Percentiles rank a stretch among this genome's conserved stretches.
These are phyloP conservation scores for Pachysolen tannophilus DNA, from an alignment of 805 yeast species.

Conservation along the genomic window DNA sequence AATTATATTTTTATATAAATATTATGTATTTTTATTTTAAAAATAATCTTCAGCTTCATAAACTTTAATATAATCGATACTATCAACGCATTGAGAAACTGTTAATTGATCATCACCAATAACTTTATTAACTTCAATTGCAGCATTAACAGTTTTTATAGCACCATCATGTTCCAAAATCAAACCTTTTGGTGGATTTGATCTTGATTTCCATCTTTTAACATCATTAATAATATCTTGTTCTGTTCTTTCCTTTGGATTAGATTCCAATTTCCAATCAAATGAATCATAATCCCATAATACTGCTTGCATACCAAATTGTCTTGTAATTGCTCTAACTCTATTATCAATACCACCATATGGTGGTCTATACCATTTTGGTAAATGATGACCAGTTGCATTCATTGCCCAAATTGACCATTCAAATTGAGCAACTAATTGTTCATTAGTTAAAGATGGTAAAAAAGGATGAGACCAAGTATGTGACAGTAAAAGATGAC, in stretches of 20 bases:
- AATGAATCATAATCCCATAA: slow-evolving; percentile 89
- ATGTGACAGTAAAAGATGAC: slow-evolving; percentile 82
- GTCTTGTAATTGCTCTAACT: slow-evolving; percentile 68
- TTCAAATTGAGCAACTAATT: slow-evolving; percentile 79
- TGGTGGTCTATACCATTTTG: slow-evolving; percentile 95
- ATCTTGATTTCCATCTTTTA: slow-evolving; percentile 33
- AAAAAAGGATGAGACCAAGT: slow-evolving; percentile 90
- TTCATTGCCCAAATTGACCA: slow-evolving; percentile 99
- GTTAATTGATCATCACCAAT: slow-evolving; percentile 48
- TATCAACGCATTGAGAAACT: slow-evolving; percentile 71
- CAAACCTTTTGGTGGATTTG: slow-evolving; percentile 41
- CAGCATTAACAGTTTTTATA: slow-evolving; percentile 59
- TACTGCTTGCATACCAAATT: slow-evolving; percentile 81
- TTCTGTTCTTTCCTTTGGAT: slow-evolving; percentile 36
- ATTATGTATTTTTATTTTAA: too few species aligned
- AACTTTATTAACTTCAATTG: slow-evolving; percentile 45
- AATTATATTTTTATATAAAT: too few species aligned
- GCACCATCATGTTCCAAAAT: slow-evolving; percentile 85
- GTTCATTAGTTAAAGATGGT: slow-evolving; percentile 70
- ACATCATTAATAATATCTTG: slow-evolving; percentile 50
- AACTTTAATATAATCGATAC: slow-evolving; percentile 41
- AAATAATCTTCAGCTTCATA: too few species aligned
- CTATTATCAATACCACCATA: slow-evolving; percentile 92
- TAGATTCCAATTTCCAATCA: slow-evolving; percentile 74
- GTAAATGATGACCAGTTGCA: slow-evolving; percentile 81